Conservation (phyloP, 352 stramenopile genomes). For the Phytopythium ostracodes region DNA sequence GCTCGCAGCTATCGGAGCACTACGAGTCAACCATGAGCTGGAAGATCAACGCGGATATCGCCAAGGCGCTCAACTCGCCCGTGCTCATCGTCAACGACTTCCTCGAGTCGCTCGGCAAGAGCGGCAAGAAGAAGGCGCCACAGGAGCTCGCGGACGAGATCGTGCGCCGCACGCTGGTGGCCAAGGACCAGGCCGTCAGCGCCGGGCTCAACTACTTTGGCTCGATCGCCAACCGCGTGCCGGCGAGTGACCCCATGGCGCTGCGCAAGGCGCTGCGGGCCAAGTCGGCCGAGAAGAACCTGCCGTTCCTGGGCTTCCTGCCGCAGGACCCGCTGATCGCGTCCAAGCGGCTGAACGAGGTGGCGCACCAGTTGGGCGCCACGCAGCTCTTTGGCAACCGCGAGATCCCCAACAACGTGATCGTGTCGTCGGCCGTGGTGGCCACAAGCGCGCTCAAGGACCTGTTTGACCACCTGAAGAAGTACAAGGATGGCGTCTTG, state of each 20-base stretch:
- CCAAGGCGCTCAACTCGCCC: constrained; percentile 58
- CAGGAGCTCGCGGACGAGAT: constrained; percentile 42
- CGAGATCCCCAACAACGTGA: constrained; percentile 62
- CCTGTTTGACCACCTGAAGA: constrained; percentile 70
- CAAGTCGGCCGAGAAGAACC: constrained; percentile 30
- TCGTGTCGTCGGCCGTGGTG: constrained; percentile 62
- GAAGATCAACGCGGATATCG: constrained; percentile 79
- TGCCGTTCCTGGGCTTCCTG: constrained; percentile 66
- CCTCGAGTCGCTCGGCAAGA: constrained; percentile 15
- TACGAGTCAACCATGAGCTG: constrained; percentile 65
- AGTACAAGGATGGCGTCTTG: constrained; percentile 69
- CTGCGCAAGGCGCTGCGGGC: constrained; percentile 28
- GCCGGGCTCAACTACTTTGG: constrained; percentile 64
- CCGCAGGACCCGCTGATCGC: constrained; percentile 64
- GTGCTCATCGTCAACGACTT: constrained; percentile 67
- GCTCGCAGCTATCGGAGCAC: constrained; percentile 58
- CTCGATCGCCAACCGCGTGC: constrained; percentile 72
- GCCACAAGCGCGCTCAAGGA: constrained; percentile 71
- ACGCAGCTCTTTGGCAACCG: constrained; percentile 60
- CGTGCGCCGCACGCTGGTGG: constrained; percentile 44
- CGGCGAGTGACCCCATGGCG: constrained; percentile 25
- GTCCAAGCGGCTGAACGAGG: constrained; percentile 76
- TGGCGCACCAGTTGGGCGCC: constrained; percentile 56
- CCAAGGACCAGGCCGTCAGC: constrained; percentile 54
- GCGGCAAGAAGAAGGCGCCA: constrained; percentile 10